phyloP scores from a whole-genome alignment of 441 rosid genomes.

The Mallotus repandus region DNA sequence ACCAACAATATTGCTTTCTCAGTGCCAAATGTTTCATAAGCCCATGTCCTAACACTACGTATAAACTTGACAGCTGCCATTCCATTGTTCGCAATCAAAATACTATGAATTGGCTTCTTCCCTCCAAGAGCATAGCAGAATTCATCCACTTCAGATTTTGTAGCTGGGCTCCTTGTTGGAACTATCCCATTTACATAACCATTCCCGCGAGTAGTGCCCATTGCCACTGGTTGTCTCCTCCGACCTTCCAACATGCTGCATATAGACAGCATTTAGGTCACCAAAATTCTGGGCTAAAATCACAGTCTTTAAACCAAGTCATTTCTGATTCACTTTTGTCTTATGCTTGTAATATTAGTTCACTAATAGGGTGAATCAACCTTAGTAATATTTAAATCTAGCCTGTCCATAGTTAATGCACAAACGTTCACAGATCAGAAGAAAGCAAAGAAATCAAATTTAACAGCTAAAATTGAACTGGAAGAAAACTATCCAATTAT shows the following conservation, averaged over 20 bases:
- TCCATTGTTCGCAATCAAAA: slow-evolving; percentile 96
- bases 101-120: slow-evolving; percentile 81
- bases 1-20: slow-evolving; percentile 96
- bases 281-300: slow-evolving; percentile 1
- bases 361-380: not conserved
- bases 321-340: not conserved
- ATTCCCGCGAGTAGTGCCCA: slow-evolving; percentile 46
- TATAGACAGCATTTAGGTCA: slow-evolving; percentile 22
- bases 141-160: slow-evolving; percentile 66
- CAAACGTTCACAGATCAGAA: slow-evolving; percentile 17
- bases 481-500: slow-evolving; percentile 8
- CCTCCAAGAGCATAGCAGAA: slow-evolving; percentile 91
- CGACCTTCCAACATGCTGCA: slow-evolving; percentile 70
- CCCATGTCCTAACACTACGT: slow-evolving; percentile 96
- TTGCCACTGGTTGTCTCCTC: slow-evolving; percentile 42
- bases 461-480: slow-evolving; percentile 6
- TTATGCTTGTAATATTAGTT: not conserved
- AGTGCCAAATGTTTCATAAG: slow-evolving; percentile 96
- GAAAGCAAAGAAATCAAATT: slow-evolving; percentile 6
- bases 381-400: not conserved
- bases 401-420: slow-evolving; percentile 4
- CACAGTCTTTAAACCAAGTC: not conserved
- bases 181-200: slow-evolving; percentile 57
- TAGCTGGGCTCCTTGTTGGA: slow-evolving; percentile 57
- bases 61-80: slow-evolving; percentile 99